Evolutionary conservation across 1,284 basidiomycete genomes (phyloP).

Genomic region (Blastosporella zonata): DNA sequence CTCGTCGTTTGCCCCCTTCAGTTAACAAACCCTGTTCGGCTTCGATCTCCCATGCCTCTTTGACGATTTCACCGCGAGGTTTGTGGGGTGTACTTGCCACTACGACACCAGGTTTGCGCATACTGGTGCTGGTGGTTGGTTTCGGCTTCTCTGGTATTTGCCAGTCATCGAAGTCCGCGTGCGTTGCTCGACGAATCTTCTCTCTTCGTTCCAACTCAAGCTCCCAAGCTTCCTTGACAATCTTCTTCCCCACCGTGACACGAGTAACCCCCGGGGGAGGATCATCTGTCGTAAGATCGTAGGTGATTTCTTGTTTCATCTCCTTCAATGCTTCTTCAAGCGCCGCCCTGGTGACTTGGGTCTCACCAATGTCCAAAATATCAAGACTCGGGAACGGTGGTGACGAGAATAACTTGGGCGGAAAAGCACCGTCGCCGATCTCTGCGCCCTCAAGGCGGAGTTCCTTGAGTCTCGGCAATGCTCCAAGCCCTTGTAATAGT

Average conservation of each 20-base stretch:
- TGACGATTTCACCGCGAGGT: slow-evolving; percentile 39
- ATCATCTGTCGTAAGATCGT: slow-evolving; percentile 50
- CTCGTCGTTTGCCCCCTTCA: slow-evolving; percentile 64
- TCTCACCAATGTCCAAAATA: slow-evolving; percentile 64
- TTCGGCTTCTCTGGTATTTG: slow-evolving; percentile 18
- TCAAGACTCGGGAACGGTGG: slow-evolving; percentile 48
- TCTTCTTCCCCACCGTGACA: slow-evolving; percentile 64
- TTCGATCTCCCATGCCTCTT: slow-evolving; percentile 76
- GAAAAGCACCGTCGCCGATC: slow-evolving; percentile 58
- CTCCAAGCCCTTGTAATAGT: slow-evolving; percentile 48
- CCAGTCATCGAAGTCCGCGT: slow-evolving; percentile 28
- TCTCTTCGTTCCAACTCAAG: slow-evolving; percentile 60
- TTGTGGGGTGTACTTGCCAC: slow-evolving; percentile 19
- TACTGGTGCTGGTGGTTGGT: slow-evolving; percentile 13
- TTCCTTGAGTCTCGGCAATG: slow-evolving; percentile 54
- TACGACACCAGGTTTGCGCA: slow-evolving; percentile 9
- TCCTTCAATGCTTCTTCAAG: slow-evolving; percentile 42
- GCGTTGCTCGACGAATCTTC: slow-evolving; percentile 34
- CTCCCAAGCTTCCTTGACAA: slow-evolving; percentile 74
- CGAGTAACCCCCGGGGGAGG: slow-evolving; percentile 49
- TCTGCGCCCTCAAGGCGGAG: slow-evolving; percentile 53
- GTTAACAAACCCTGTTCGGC: slow-evolving; percentile 70
- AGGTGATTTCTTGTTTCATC: slow-evolving; percentile 49
- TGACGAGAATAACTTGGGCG: slow-evolving; percentile 38
- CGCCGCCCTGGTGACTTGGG: slow-evolving; percentile 46